Evolutionary conservation across 768 basidiomycete genomes (phyloP), one percentile per base, ranked within the genome.

Genomic region (Rhodocollybia butyracea): DNA sequence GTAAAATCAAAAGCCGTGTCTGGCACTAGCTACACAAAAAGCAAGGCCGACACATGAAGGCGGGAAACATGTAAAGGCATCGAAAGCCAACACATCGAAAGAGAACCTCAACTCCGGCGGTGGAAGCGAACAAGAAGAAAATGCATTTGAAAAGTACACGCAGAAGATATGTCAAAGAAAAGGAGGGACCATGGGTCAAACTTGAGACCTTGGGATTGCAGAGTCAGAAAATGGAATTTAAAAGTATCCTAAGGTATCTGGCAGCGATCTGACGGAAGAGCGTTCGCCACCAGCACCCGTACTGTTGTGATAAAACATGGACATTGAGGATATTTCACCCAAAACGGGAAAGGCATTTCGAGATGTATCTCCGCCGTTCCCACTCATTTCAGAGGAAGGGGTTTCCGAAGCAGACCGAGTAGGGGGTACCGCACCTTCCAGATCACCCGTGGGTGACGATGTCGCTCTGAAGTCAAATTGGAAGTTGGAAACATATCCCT

Each of bases 291-390:
- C 51, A 29, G 31, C 47, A 32, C 47, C 31, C 4, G 31, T 22
- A 13, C 34, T 34, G 31, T 6, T n/a, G 15, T 29, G 39, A 22
- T 41, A 53, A 17, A 53, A 53, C 51, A 53, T 41, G 29, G 51
- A 53, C 51, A 51, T 51, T 24, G 34, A 38, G 10, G 50, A 51
- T 36, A 53, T 53, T 22, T 53, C 51, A 15, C 51, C 51, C n/a
- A 41, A 43, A 26, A 41, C 51, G 4, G 39, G 21, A 12, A 53
- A 53, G 21, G 51, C 19, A 5, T 34, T 34, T 10, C 30, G 22
- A 5, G 36, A 26, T 17, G 40, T 30, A 27, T 53, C 42, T 7
- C 24, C 24, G 31, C 32, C 24, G 13, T 27, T 5, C 34, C 39
- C 36, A 29, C 50, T 51, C 21, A 21, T 21, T n/a, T 40, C 51